A percentile compares a stretch with the other conserved stretches of the same genome.
Evolutionary conservation across 495 filamentous ascomycete species (phyloP).

Genomic region (Podospora fimiseda): DNA sequence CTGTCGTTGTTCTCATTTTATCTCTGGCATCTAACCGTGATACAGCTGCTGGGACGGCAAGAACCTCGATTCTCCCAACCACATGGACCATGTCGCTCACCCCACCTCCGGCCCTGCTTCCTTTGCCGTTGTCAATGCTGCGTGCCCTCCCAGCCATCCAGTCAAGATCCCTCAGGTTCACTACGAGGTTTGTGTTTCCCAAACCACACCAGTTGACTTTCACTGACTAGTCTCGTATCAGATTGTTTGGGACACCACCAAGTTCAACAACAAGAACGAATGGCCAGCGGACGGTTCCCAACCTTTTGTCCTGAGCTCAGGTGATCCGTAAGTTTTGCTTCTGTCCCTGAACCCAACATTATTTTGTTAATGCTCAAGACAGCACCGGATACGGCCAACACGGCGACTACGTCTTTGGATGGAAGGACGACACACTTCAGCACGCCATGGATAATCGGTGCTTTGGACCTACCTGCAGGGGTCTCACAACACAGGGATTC

Average conservation of each 20-base stretch:
- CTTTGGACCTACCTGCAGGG: constrained; percentile 33
- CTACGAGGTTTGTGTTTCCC: constrained; percentile 29
- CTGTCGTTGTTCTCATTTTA: background rate
- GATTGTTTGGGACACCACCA: constrained; percentile 45
- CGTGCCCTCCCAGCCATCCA: constrained; percentile 43
- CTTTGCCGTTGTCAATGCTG: constrained; percentile 34
- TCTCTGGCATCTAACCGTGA: background rate
- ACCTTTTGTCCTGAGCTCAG: constrained; percentile 43
- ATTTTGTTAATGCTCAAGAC: background rate
- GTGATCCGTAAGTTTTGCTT: constrained; percentile 28
- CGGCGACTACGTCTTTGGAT: constrained; percentile 49
- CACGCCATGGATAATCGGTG: constrained; percentile 44
- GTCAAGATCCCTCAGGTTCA: constrained; percentile 46
- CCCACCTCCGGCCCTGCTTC: constrained; percentile 39
- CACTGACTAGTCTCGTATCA: background rate
- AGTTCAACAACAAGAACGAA: constrained; percentile 38
- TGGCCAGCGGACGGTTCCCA: constrained; percentile 44
- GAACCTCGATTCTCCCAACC: constrained; percentile 46
- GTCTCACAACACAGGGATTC: constrained; percentile 33
- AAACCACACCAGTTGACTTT: background rate
- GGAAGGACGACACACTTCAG: constrained; percentile 43
- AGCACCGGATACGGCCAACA: constrained; percentile 31
- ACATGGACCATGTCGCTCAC: constrained; percentile 43
- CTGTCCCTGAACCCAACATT: too few relatives aligned
- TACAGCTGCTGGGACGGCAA: constrained; percentile 47